A percentile compares a stretch with the other conserved stretches of the same genome.
Evolutionary conservation across 2,329 filamentous ascomycete genomes (phyloP).

Genomic region (Cordyceps javanica): DNA sequence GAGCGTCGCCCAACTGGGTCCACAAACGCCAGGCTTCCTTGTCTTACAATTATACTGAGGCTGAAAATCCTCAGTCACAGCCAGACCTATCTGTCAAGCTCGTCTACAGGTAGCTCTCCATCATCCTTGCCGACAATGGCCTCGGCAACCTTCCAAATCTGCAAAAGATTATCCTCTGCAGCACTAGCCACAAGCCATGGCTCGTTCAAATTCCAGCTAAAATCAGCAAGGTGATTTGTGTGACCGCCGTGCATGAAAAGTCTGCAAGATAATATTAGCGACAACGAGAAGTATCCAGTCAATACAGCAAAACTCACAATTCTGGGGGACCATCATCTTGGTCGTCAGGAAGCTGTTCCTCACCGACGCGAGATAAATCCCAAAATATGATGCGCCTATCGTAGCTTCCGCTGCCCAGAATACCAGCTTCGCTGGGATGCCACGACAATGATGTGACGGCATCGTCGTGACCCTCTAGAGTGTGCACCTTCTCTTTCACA

Average conservation of each 20-base stretch:
- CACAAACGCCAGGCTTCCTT: not conserved
- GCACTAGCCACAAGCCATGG: slow-evolving; percentile 95
- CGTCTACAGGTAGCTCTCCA: slow-evolving; percentile 68
- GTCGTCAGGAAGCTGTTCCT: slow-evolving; percentile 93
- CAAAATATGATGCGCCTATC: slow-evolving; percentile 93
- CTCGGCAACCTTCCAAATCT: slow-evolving; percentile 86
- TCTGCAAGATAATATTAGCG: slow-evolving; percentile 33
- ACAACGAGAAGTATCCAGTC: not conserved
- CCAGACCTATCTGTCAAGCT: slow-evolving; percentile 57
- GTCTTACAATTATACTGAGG: slow-evolving; percentile 27
- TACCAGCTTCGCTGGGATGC: slow-evolving; percentile 85
- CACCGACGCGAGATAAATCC: slow-evolving; percentile 86
- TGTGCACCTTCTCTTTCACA: slow-evolving; percentile 82
- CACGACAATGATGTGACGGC: slow-evolving; percentile 88
- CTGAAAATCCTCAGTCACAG: slow-evolving; percentile 16
- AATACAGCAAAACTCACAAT: slow-evolving; percentile 54
- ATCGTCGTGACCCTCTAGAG: slow-evolving; percentile 80
- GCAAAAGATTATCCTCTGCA: slow-evolving; percentile 92
- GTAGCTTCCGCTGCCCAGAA: slow-evolving; percentile 86
- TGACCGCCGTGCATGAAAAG: slow-evolving; percentile 99
- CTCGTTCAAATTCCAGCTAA: slow-evolving; percentile 95
- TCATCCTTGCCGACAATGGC: slow-evolving; percentile 74
- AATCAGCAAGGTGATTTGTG: slow-evolving; percentile 93
- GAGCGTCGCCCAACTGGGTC: not conserved
- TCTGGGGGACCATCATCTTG: slow-evolving; percentile 92